phyloP scores from a whole-genome alignment of 345 rosid species.

The Lepidium aucheri region DNA sequence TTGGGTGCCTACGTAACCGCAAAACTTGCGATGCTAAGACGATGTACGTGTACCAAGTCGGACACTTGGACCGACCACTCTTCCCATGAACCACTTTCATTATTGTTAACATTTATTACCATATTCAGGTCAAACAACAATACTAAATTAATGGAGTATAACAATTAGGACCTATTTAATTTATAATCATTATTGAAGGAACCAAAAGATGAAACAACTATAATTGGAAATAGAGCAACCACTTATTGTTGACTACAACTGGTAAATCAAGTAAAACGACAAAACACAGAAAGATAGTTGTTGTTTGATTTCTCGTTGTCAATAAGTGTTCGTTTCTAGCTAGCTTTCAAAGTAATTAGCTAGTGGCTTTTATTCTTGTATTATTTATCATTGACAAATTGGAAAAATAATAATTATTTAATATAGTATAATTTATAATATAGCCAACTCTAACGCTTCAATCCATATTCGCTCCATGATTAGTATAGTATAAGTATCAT shows the following conservation, averaged over 20 bases:
- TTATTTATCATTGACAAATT: too few species aligned
- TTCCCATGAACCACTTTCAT: not conserved
- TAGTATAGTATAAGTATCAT: too few species aligned
- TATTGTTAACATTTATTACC: not conserved
- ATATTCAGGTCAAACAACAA: not conserved
- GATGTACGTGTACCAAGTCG: conserved; percentile 21
- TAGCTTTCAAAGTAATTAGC: too few species aligned
- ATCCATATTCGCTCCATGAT: too few species aligned
- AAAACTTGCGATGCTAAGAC: conserved; percentile 18
- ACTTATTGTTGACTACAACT: not conserved
- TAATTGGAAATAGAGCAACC: not conserved
- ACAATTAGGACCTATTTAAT: not conserved
- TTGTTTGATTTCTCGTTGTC: conserved; percentile 12
- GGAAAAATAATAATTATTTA: too few species aligned
- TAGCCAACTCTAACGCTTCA: too few species aligned
- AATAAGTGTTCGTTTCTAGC: too few species aligned
- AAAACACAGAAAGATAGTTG: conserved; percentile 3
- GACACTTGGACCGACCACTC: not conserved
- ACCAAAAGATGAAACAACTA: not conserved
- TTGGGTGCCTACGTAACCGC: not conserved
- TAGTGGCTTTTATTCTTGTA: too few species aligned
- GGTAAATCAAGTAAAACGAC: conserved; percentile 8
- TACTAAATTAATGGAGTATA: too few species aligned
- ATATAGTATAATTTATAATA: too few species aligned
- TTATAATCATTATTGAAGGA: not conserved